Base-by-base conservation (phyloP, 1,139 yeast genomes). In the Hanseniaspora gamundiae region DNA sequence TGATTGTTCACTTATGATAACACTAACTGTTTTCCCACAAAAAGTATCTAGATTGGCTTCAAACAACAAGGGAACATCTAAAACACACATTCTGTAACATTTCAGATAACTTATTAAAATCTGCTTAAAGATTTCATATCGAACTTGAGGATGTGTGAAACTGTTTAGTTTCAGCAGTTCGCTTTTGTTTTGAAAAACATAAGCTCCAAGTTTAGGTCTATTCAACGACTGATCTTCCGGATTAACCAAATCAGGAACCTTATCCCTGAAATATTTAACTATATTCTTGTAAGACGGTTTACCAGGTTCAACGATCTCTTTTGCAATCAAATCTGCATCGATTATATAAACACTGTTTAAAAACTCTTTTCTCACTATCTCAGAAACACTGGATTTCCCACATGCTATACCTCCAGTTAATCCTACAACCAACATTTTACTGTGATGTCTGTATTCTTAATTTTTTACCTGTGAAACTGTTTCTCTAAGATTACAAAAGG, bases 361-460 rank as follows among this genome's bases (percentile, higher is more conserved):
- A 29, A 41, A 41, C n/a, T 74, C 65, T 13, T 75, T 73, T 7
- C 61, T 50, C 10, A 91, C 65, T 26, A 72, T 62, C 16, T 65
- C 60, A 0, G 96, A 85, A 0, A 86, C 97, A 0, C 97, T 88
- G 13, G 95, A 82, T 59, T 93, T 93, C 1, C 99, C 99, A 4
- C 93, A 74, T 9, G 96, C 95, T 43, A 91, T 91, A 1, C 96
- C 96, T 1, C 99, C 99, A 0, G 98, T 91, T 22, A 91, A 71
- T 1, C 99, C 99, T 9, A 93, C 74, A 30, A 91, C 73, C 44
- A 91, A 73, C 98, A 91, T 91, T 20, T 10, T 17, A 28, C 31
- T 28, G n/a, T n/a, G n/a, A n/a, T 28, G 31, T n/a, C 13, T 28
- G 26, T 24, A n/a, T n/a, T n/a, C n/a, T n/a, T n/a, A n/a, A n/a